Conservation (phyloP, 306 rosid genomes). For the Leucaena leucocephala region DNA sequence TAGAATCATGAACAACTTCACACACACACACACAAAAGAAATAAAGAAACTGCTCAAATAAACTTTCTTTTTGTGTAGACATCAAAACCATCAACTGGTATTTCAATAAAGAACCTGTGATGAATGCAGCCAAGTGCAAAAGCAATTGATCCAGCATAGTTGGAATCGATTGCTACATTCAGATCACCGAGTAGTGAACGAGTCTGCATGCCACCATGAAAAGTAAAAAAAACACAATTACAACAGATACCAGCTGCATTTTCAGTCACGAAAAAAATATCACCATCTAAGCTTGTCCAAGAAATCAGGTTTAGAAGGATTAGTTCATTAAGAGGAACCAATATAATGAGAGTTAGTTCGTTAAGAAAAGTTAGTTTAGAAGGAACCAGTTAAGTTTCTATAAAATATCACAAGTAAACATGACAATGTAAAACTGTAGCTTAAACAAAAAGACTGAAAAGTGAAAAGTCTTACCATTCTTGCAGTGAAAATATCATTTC, state of each 20-base stretch:
- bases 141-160: conserved; percentile 88
- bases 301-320: neutral
- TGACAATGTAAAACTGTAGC: conserved; percentile 18
- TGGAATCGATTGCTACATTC: conserved; percentile 68
- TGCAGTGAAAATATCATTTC: conserved; percentile 91
- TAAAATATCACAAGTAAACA: conserved; percentile 30
- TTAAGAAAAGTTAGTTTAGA: neutral
- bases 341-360: neutral
- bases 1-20: neutral
- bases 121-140: conserved; percentile 97
- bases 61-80: neutral
- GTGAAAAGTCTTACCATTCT: conserved; percentile 65
- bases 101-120: conserved; percentile 66
- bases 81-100: conserved; percentile 20
- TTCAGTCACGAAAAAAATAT: conserved; percentile 17
- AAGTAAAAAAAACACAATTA: conserved; percentile 34
- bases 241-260: conserved; percentile 4
- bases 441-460: conserved; percentile 32
- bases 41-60: conserved; percentile 25
- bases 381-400: neutral
- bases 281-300: neutral
- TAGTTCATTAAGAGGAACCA: neutral
- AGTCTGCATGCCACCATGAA: conserved; percentile 59
- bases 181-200: conserved; percentile 85
- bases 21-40: neutral